Percentiles rank a stretch among this genome's conserved stretches.
Evolutionary conservation across 192 early-diverging fungal species (phyloP).

Genomic region (Podila verticillata): DNA sequence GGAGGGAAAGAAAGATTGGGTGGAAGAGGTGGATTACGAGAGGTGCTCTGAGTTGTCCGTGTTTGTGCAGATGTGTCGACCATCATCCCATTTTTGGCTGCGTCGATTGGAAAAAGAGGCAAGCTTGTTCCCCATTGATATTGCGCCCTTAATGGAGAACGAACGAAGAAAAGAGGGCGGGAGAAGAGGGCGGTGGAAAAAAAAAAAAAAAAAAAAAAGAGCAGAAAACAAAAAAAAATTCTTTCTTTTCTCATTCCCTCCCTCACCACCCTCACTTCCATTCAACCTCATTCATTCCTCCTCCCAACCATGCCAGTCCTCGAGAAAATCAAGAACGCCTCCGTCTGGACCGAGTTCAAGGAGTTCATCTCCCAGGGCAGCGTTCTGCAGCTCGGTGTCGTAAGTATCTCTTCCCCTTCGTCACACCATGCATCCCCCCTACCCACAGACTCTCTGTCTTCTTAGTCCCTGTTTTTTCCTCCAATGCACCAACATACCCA

Average conservation of each 20-base stretch:
- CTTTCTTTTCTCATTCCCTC: neutral
- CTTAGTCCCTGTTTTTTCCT: neutral
- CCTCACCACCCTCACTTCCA: neutral
- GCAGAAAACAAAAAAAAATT: neutral
- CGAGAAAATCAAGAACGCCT: slow-evolving; percentile 28
- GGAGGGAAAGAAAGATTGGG: too few species aligned
- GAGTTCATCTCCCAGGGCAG: slow-evolving; percentile 43
- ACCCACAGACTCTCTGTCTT: too few species aligned
- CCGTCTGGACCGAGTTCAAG: slow-evolving; percentile 27
- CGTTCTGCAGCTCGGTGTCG: slow-evolving; percentile 51
- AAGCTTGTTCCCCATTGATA: neutral
- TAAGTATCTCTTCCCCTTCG: slow-evolving; percentile 9
- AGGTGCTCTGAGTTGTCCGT: too few species aligned
- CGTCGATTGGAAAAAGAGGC: too few species aligned
- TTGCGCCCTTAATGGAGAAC: neutral
- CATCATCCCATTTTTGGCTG: too few species aligned
- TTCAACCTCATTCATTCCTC: neutral
- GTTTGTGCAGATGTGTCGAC: too few species aligned
- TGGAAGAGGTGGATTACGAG: too few species aligned
- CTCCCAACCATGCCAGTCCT: slow-evolving; percentile 17
- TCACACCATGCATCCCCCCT: neutral
- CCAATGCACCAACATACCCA: too few species aligned
- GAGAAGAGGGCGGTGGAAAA: neutral
- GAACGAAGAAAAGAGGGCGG: neutral
- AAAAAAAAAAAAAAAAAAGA: neutral